Evolutionary conservation across 768 basidiomycete genomes (phyloP), one percentile per base, ranked within the genome.

Genomic region (Pleurotus tuber-regium): DNA sequence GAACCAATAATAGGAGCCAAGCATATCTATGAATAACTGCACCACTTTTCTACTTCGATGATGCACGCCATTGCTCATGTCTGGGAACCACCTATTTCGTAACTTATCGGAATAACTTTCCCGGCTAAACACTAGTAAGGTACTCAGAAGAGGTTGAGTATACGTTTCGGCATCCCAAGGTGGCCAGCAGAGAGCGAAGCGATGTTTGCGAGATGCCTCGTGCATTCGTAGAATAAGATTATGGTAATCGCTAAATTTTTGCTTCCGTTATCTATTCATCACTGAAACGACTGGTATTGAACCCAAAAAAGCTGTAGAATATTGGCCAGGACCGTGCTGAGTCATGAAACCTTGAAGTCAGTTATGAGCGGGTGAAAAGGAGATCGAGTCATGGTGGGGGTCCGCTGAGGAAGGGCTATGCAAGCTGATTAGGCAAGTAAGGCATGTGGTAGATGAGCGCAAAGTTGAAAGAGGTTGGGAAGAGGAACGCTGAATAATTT

Each of bases 361-460:
- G n/a, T n/a, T n/a, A n/a, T n/a, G 36, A 14, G n/a, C 14, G 12
- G 36, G n/a, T 6, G 8, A 16, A 38, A 6, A 5, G 36, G 36
- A 18, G 7, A 38, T 5, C 5, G 36, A 16, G 36, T 38, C 36
- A 18, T n/a, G 7, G 6, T 18, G 19, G 19, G n/a, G 36, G 19
- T 16, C 14, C 6, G n/a, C 8, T 14, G n/a, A 39, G 16, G 14
- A 2, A 26, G 26, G 26, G 46, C 31, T 29, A 48, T 48, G 46
- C 46, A n/a, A 42, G 23, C 18, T 29, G 35, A 29, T 10, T 48
- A 48, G 46, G 46, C 31, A 48, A 31, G 30, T 8, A 14, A 21
- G 23, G 40, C 46, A 36, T 48, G 46, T 18, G 29, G 10, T 35
- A 18, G 12, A 26, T 48, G 46, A 48, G 31, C 46, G 46, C 31